Conservation (phyloP, 495 filamentous ascomycete genomes). For the Collariella sp. region DNA sequence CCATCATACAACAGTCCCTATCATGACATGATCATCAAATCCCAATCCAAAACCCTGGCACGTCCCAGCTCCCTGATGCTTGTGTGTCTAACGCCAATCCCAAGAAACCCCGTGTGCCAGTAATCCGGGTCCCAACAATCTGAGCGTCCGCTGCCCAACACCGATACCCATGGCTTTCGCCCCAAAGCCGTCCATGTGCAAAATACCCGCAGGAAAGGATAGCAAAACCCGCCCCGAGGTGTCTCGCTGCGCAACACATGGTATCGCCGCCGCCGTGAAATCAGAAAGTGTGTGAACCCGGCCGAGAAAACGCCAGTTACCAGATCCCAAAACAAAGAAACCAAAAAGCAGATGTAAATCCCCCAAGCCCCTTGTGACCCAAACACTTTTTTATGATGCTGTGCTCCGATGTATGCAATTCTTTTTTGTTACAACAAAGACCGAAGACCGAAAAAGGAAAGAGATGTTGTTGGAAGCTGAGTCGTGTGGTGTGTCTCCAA, state of each 20-base stretch:
- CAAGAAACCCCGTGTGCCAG: not conserved
- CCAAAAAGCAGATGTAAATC: conserved; percentile 24
- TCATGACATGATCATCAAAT: conserved; percentile 19
- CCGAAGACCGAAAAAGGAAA: conserved; percentile 26
- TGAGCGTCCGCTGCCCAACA: conserved; percentile 8
- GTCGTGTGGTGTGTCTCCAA: conserved; percentile 21
- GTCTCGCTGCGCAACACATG: conserved; percentile 28
- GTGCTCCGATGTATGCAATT: conserved; percentile 44
- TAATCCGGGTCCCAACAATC: conserved; percentile 8
- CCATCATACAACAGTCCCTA: conserved; percentile 13
- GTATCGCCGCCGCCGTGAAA: conserved; percentile 14
- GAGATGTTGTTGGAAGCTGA: conserved; percentile 18
- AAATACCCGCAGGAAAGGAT: conserved; percentile 30
- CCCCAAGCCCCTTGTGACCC: conserved; percentile 17
- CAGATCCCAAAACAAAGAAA: conserved; percentile 23
- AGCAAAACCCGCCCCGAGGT: conserved; percentile 30
- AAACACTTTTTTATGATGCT: conserved; percentile 44
- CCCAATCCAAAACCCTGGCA: conserved; percentile 1
- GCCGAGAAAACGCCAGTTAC: conserved; percentile 26
- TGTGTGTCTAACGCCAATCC: conserved; percentile 16
- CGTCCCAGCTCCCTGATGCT: conserved; percentile 7
- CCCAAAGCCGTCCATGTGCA: conserved; percentile 17
- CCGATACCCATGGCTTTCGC: conserved; percentile 6
- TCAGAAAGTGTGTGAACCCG: conserved; percentile 18
- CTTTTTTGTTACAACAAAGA: conserved; percentile 41